Evolutionary conservation across 2,329 filamentous ascomycete species (phyloP).

Genomic region (Zasmidium cellare): DNA sequence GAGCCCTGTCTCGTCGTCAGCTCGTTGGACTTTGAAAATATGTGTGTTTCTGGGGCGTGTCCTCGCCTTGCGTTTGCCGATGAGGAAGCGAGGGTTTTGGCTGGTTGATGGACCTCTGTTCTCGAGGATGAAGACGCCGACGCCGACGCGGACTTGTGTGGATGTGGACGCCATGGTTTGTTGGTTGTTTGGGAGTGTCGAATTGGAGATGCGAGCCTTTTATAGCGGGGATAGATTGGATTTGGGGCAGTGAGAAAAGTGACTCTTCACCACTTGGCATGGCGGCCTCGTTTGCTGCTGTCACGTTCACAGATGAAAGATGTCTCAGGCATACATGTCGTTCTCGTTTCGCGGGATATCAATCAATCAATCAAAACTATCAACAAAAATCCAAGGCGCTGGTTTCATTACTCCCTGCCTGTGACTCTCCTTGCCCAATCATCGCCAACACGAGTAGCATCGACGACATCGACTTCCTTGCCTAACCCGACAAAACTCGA

Average conservation of each 20-base stretch:
- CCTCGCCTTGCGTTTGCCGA: conserved; percentile 46
- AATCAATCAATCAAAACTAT: background rate
- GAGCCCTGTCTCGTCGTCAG: conserved; percentile 31
- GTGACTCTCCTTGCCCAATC: conserved; percentile 82
- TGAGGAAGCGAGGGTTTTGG: conserved; percentile 43
- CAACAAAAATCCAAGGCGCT: background rate
- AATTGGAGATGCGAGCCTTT: no score
- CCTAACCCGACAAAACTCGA: conserved; percentile 82
- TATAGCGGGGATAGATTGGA: background rate
- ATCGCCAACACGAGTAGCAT: conserved; percentile 76
- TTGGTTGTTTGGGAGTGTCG: no score
- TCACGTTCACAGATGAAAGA: no score
- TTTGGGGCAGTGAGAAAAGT: background rate
- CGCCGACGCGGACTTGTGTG: conserved; percentile 40
- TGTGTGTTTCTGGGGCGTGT: background rate
- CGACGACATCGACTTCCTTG: conserved; percentile 84
- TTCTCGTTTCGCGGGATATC: conserved; percentile 9
- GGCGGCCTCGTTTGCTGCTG: background rate
- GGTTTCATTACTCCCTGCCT: conserved; percentile 47
- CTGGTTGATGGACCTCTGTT: conserved; percentile 37
- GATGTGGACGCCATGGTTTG: background rate
- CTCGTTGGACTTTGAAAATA: background rate
- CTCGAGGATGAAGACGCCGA: conserved; percentile 48
- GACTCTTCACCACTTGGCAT: background rate
- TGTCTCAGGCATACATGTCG: background rate